Evolutionary conservation across 331 rosid genomes (phyloP), one percentile per base, ranked within the genome.

Genomic region (Malus hybrid): DNA sequence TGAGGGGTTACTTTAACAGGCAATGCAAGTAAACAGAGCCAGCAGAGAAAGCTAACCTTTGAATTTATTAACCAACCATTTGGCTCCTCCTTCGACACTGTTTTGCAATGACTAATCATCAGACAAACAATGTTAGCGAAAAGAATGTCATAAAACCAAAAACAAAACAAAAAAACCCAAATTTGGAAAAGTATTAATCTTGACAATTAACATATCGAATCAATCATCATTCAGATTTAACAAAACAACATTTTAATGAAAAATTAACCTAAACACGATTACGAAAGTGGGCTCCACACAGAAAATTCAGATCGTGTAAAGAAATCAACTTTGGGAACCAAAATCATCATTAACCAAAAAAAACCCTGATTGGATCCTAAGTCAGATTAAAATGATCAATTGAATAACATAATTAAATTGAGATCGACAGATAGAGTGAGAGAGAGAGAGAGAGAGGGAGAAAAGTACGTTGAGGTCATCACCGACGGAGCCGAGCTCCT

Each of bases 61-160:
- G 57, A 95, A 42, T 76, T 95, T 92, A 89, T 88, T 92, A 78
- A 95, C 96, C 81, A 95, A 65, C 99, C 99, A 95, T 80, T 83
- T 90, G 62, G 99, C 80, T 82, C 97, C 99, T 62, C 86, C 97
- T 83, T 85, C 90, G 39, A 95, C 83, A 71, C 88, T 92, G 74
- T 72, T 80, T 62, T 93, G 88, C 71, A 95, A 48, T 22, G 99
- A 92, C 99, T 92, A 76, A 62, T 64, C 34, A 81, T 69, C 44
- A 72, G 36, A 48, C 14, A 70, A 31, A 71, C 84, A 65, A 69
- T 19, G 88, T 84, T 71, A 85, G 75, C n/a, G 72, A 7, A 80
- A 59, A 73, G 76, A 44, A 20, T 5, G 44, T 36, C 64, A 66
- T 60, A 73, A 44, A 71, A 20, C 48, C 15, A 44, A 44, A 66